Conservation (phyloP, 139 green algal genomes). For the Astrephomene gubernaculifera region DNA sequence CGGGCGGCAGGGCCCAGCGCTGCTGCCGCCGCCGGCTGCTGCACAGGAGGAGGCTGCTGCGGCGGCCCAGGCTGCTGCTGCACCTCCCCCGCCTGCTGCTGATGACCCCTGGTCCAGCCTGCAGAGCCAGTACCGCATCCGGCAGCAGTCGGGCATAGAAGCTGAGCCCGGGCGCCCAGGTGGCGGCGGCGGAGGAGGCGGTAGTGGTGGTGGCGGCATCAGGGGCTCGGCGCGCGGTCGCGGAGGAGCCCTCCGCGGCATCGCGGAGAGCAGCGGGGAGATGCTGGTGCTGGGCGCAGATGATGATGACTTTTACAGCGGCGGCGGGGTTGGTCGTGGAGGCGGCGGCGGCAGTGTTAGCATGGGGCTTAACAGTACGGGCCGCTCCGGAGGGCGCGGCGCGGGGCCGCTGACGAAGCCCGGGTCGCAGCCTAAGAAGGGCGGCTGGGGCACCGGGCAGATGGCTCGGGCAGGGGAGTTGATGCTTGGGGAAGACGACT, state of each 20-base stretch:
- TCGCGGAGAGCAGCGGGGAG: background rate
- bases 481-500: slow-evolving; percentile 43
- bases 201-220: too few species aligned
- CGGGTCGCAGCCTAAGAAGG: slow-evolving; percentile 3
- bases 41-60: too few species aligned
- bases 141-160: background rate
- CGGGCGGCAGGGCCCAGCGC: background rate
- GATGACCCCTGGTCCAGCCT: slow-evolving; percentile 36
- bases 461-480: slow-evolving; percentile 29
- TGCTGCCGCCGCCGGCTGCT: slow-evolving; percentile 3
- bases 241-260: background rate
- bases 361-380: slow-evolving; percentile 5
- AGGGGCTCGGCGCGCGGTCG: background rate
- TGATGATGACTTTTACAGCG: background rate
- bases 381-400: background rate
- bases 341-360: background rate
- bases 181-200: background rate
- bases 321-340: too few species aligned
- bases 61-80: too few species aligned
- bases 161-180: background rate
- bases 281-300: slow-evolving; percentile 38
- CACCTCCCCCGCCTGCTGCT: background rate
- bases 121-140: slow-evolving; percentile 29
- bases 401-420: background rate
- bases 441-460: slow-evolving; percentile 30